phyloP scores from a whole-genome alignment of 176 grass and related monocot species.

The Oryza nivara region DNA sequence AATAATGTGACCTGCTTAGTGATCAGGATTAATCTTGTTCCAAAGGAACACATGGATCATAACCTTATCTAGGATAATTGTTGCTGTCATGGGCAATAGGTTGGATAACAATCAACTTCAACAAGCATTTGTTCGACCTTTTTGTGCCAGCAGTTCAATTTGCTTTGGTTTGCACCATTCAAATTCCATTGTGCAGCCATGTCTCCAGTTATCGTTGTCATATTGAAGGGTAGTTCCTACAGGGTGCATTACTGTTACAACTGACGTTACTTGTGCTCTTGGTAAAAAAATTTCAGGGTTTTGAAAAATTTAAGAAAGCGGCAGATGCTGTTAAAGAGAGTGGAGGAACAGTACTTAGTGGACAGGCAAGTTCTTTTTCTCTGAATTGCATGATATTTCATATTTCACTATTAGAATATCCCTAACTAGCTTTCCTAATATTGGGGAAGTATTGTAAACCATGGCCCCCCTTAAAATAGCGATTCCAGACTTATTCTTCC shows the following conservation, averaged over 20 bases:
- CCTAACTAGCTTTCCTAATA: no score
- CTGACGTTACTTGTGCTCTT: conserved; percentile 21
- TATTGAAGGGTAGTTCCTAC: background rate
- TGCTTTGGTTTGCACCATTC: background rate
- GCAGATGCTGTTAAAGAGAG: conserved; percentile 82
- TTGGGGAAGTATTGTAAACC: background rate
- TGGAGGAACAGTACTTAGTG: conserved; percentile 64
- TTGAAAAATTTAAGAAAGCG: conserved; percentile 94
- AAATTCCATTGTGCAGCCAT: background rate
- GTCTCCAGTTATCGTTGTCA: background rate
- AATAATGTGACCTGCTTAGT: background rate
- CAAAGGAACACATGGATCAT: background rate
- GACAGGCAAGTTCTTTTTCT: conserved; percentile 65
- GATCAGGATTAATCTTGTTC: background rate
- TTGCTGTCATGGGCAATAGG: background rate
- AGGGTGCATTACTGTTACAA: background rate
- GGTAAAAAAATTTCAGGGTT: conserved; percentile 61
- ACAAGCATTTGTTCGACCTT: background rate
- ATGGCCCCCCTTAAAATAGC: background rate
- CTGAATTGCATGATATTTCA: conserved; percentile 12
- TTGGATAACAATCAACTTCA: background rate
- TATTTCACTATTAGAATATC: no score
- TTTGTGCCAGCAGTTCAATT: background rate
- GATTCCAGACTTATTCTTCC: background rate
- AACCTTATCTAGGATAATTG: background rate